Conservation (phyloP, 2,329 filamentous ascomycete genomes). For the Alternaria alternata region DNA sequence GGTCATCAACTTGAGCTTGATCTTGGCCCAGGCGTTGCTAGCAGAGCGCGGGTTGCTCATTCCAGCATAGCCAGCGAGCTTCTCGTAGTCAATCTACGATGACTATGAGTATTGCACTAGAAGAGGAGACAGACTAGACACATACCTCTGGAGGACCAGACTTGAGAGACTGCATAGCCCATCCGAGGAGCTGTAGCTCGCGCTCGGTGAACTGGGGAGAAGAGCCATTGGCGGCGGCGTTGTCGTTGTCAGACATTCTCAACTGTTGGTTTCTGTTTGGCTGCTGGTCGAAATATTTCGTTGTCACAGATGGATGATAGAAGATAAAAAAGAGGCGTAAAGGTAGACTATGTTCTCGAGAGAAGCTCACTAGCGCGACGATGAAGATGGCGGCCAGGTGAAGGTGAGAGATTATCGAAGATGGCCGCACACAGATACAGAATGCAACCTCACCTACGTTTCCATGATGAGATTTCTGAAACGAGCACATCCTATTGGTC, state of each 20-base stretch:
- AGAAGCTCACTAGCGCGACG: conserved; percentile 9
- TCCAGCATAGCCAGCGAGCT: conserved; percentile 45
- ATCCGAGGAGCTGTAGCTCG: conserved; percentile 46
- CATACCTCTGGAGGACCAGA: conserved; percentile 47
- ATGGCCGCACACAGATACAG: neutral
- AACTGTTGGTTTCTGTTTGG: neutral
- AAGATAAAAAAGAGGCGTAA: neutral
- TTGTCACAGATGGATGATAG: neutral
- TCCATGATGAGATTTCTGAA: neutral
- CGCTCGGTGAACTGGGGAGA: conserved; percentile 43
- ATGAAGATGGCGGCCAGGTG: conserved; percentile 11
- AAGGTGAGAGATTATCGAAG: conserved; percentile 20
- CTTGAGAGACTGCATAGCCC: conserved; percentile 50
- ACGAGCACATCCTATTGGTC: neutral
- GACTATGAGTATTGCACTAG: conserved; percentile 12
- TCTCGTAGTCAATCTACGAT: conserved; percentile 48
- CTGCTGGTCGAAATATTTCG: neutral
- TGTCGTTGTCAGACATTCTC: conserved; percentile 39
- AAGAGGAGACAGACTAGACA: neutral
- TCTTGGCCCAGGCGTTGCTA: conserved; percentile 48
- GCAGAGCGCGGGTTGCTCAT: conserved; percentile 51
- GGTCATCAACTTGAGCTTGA: conserved; percentile 43
- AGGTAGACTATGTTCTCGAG: neutral
- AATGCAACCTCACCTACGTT: conserved; percentile 14
- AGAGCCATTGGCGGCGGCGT: conserved; percentile 15